Evolutionary conservation across 495 filamentous ascomycete species (phyloP).

Genomic region (Penicillium riverlandense): DNA sequence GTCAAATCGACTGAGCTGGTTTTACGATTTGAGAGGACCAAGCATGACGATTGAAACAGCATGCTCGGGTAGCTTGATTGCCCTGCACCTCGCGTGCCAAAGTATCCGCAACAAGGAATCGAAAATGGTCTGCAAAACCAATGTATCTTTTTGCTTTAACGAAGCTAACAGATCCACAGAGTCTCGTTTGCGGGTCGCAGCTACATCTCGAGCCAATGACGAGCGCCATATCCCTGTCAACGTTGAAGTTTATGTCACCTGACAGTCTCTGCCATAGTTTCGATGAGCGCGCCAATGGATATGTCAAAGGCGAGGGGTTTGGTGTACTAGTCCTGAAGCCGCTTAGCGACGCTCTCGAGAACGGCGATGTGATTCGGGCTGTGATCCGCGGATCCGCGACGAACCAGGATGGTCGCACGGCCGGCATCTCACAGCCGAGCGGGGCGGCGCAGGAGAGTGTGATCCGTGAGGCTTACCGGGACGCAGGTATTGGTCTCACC

Average conservation of each 20-base stretch:
- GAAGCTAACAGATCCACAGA: conserved; percentile 23
- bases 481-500: conserved; percentile 28
- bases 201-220: no score
- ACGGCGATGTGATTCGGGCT: conserved; percentile 33
- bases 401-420: conserved; percentile 38
- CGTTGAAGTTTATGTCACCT: conserved; percentile 15
- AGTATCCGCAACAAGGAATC: conserved; percentile 35
- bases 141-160: conserved; percentile 25
- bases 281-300: conserved; percentile 27
- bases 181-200: no score
- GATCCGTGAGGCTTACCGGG: conserved; percentile 43
- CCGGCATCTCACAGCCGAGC: conserved; percentile 37
- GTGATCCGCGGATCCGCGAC: conserved; percentile 31
- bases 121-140: no score
- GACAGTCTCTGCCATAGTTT: conserved; percentile 28
- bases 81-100: conserved; percentile 42
- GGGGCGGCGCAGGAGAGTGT: conserved; percentile 48
- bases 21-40: conserved; percentile 35
- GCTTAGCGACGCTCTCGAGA: conserved; percentile 22
- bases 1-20: conserved; percentile 37
- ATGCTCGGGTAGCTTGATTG: conserved; percentile 44
- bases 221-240: conserved; percentile 17
- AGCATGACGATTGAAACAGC: conserved; percentile 42
- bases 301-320: conserved; percentile 25
- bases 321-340: conserved; percentile 32